Conservation (phyloP, 805 yeast genomes). For the Huiozyma naganishii region DNA sequence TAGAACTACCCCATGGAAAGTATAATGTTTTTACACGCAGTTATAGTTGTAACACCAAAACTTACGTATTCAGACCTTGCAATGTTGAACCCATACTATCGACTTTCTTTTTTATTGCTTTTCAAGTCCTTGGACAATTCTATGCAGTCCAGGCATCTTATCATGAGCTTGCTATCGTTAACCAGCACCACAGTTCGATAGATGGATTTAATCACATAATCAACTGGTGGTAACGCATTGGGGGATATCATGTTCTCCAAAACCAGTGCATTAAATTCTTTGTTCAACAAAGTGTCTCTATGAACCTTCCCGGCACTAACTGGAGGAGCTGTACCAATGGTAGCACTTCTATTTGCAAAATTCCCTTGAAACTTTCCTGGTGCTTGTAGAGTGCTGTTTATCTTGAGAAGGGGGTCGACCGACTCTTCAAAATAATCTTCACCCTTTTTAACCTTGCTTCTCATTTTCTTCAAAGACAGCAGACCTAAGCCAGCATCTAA, state of each 20-base stretch:
- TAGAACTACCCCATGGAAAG: too few relatives aligned
- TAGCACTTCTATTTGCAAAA: conserved; percentile 1
- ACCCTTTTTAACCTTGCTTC: conserved; percentile 17
- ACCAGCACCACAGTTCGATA: conserved; percentile 52
- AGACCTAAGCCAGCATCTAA: conserved; percentile 20
- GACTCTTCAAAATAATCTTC: conserved; percentile 17
- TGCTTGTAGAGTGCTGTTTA: conserved; percentile 3
- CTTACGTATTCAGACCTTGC: not conserved
- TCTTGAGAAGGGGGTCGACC: conserved; percentile 23
- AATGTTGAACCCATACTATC: not conserved
- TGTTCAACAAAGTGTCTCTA: conserved; percentile 5
- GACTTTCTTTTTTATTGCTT: conserved; percentile 9
- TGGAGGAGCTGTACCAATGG: not conserved
- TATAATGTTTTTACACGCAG: not conserved
- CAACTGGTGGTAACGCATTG: conserved; percentile 45
- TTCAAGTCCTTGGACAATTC: conserved; percentile 20
- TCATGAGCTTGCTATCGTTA: conserved; percentile 53
- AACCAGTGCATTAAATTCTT: conserved; percentile 30
- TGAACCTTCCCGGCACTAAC: conserved; percentile 1
- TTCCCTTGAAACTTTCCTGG: conserved; percentile 4
- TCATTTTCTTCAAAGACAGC: conserved; percentile 21
- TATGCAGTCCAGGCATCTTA: conserved; percentile 25
- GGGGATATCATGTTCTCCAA: conserved; percentile 49
- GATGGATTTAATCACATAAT: conserved; percentile 44
- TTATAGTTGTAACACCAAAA: too few relatives aligned